Evolutionary conservation across 2,329 filamentous ascomycete species (phyloP).

Genomic region (Monascus ruber): DNA sequence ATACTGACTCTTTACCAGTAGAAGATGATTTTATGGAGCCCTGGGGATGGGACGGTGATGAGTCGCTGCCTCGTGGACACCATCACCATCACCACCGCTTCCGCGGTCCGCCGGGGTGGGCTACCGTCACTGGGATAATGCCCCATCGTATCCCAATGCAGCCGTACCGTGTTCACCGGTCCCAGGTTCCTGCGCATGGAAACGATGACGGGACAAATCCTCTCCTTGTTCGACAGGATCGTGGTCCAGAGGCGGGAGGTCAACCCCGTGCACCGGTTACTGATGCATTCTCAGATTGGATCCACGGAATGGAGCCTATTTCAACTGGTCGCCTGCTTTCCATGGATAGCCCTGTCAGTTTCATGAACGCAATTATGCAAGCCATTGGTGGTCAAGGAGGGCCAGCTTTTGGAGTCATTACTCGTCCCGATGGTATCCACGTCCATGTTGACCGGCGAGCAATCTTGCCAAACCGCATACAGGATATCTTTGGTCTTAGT

Average conservation of each 20-base stretch:
- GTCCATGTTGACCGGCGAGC: conserved; percentile 43
- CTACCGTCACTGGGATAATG: conserved; percentile 48
- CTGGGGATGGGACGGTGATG: conserved; percentile 43
- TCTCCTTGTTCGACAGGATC: conserved; percentile 56
- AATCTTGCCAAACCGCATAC: conserved; percentile 43
- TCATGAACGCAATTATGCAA: conserved; percentile 48
- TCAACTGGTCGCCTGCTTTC: conserved; percentile 34
- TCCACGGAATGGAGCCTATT: conserved; percentile 39
- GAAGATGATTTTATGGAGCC: conserved; percentile 30
- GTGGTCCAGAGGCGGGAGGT: conserved; percentile 17
- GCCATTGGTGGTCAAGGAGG: conserved; percentile 38
- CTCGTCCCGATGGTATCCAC: conserved; percentile 41
- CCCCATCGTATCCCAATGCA: conserved; percentile 40
- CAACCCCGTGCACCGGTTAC: conserved; percentile 25
- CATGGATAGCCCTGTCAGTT: conserved; percentile 42
- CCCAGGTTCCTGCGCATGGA: conserved; percentile 39
- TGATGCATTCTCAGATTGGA: conserved; percentile 41
- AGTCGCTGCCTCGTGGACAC: conserved; percentile 36
- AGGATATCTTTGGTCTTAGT: conserved; percentile 31
- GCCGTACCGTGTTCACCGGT: conserved; percentile 34
- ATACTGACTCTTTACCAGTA: conserved; percentile 21
- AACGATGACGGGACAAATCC: conserved; percentile 80
- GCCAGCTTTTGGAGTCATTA: conserved; percentile 32
- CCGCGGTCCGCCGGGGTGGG: conserved; percentile 51
- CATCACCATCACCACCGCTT: conserved; percentile 44